Evolutionary conservation across 208 protist genomes (phyloP).

Genomic region (Strigomonas galati): DNA sequence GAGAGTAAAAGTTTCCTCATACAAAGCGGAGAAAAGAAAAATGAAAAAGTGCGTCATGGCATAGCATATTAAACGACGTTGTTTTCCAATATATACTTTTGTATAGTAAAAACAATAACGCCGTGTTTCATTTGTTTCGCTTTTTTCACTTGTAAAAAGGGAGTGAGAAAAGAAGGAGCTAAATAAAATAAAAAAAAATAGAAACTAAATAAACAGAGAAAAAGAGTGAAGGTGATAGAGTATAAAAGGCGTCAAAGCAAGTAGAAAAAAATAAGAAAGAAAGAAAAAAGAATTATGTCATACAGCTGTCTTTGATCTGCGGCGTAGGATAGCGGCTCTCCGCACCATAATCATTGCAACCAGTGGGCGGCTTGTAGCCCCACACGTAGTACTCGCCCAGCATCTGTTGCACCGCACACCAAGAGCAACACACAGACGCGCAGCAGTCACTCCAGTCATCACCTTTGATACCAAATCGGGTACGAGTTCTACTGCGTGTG

Average conservation of each 20-base stretch:
- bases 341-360: no score
- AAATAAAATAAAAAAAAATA: conserved; percentile 15
- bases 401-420: neutral
- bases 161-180: conserved; percentile 3
- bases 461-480: neutral
- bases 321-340: neutral
- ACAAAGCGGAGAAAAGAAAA: neutral
- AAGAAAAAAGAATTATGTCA: conserved; percentile 5
- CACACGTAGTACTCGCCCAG: neutral
- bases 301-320: neutral
- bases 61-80: neutral
- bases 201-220: neutral
- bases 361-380: neutral
- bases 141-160: conserved; percentile 1
- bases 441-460: neutral
- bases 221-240: conserved; percentile 6
- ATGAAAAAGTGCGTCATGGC: neutral
- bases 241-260: conserved; percentile 9
- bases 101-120: conserved; percentile 8
- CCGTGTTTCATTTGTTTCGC: neutral
- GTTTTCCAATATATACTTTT: neutral
- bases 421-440: neutral
- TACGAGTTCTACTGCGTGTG: neutral
- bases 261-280: conserved; percentile 8
- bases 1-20: no score